phyloP scores from a whole-genome alignment of 257 asterid species.

The Eustoma russellianum region DNA sequence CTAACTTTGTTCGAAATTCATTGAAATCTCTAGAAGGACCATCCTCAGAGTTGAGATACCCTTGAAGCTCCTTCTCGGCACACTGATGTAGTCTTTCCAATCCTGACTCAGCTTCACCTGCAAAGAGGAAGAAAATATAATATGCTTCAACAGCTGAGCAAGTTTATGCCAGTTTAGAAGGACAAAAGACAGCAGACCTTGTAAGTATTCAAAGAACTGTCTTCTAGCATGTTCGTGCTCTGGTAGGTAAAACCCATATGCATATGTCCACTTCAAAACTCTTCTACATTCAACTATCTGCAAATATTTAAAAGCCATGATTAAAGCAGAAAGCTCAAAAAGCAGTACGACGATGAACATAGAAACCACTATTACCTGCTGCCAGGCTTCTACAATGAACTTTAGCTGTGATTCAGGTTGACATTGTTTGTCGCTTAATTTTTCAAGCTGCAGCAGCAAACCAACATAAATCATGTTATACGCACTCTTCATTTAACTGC shows the following conservation, averaged over 20 bases:
- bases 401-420: slow-evolving; percentile 97
- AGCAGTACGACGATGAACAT: not conserved
- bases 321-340: not conserved
- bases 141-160: slow-evolving; percentile 8
- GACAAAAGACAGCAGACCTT: slow-evolving; percentile 37
- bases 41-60: slow-evolving; percentile 47
- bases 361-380: slow-evolving; percentile 45
- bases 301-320: slow-evolving; percentile 7
- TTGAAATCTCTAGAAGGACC: slow-evolving; percentile 70
- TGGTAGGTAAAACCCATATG: slow-evolving; percentile 83
- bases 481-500: not conserved
- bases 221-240: slow-evolving; percentile 73
- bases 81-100: slow-evolving; percentile 96
- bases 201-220: slow-evolving; percentile 87
- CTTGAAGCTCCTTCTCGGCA: slow-evolving; percentile 87
- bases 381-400: slow-evolving; percentile 95
- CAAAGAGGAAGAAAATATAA: slow-evolving; percentile 15
- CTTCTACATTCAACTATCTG: slow-evolving; percentile 97
- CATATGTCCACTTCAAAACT: slow-evolving; percentile 91
- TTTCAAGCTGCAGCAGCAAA: slow-evolving; percentile 66
- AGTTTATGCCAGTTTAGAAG: slow-evolving; percentile 1
- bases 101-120: slow-evolving; percentile 97
- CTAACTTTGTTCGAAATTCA: slow-evolving; percentile 88
- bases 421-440: slow-evolving; percentile 71
- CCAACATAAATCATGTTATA: slow-evolving; percentile 1